Conservation (phyloP, 306 rosid species). For the Parietaria judaica region DNA sequence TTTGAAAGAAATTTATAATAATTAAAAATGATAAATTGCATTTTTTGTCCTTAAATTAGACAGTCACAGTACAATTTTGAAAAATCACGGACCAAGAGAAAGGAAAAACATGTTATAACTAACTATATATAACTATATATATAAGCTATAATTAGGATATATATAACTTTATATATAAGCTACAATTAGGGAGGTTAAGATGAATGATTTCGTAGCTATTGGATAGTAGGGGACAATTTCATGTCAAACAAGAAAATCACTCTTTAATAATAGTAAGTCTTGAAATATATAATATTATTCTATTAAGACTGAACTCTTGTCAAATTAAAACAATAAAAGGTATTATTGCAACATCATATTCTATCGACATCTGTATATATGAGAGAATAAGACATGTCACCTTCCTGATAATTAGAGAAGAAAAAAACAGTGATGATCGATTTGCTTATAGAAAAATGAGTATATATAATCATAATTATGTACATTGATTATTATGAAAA, state of each 20-base stretch:
- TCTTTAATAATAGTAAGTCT: conserved; percentile 6
- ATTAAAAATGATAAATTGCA: too few species aligned
- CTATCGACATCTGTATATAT: conserved; percentile 4
- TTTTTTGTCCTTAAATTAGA: too few species aligned
- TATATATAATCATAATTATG: too few species aligned
- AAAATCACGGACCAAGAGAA: not conserved
- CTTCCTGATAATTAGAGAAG: not conserved
- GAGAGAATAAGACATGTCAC: conserved; percentile 4
- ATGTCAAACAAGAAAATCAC: conserved; percentile 6
- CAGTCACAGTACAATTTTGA: too few species aligned
- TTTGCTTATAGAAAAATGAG: too few species aligned
- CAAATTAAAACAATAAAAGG: conserved; percentile 2
- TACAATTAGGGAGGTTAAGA: not conserved
- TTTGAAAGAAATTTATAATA: too few species aligned
- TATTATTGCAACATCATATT: conserved; percentile 8
- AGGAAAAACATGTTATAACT: not conserved
- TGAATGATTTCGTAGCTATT: not conserved
- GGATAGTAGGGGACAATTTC: conserved; percentile 1
- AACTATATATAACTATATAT: not conserved
- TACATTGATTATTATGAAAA: too few species aligned
- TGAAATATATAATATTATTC: not conserved
- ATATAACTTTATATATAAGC: not conserved
- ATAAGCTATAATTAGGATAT: not conserved
- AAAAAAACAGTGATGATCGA: not conserved
- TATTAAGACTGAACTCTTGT: conserved; percentile 9